A percentile compares a stretch with the other conserved stretches of the same genome.
phyloP scores from a whole-genome alignment of 257 asterid species.

The Lavandula angustifolia region DNA sequence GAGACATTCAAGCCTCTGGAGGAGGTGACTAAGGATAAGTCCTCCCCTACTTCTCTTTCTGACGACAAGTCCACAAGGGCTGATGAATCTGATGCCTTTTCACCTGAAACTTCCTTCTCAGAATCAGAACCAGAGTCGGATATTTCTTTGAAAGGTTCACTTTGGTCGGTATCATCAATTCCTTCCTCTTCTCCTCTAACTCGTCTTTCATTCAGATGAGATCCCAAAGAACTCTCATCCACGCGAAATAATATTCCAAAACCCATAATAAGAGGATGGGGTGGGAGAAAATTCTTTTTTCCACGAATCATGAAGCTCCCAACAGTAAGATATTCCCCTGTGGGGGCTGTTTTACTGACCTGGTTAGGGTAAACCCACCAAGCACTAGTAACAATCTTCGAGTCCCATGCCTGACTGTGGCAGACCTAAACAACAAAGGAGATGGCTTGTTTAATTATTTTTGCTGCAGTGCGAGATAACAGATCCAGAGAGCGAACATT shows the following conservation, averaged over 20 bases:
- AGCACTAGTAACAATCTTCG: constrained; percentile 97
- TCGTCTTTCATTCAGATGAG: constrained; percentile 97
- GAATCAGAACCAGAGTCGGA: constrained; percentile 72
- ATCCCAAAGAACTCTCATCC: constrained; percentile 96
- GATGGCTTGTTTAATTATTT: constrained; percentile 6
- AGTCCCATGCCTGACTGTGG: constrained; percentile 99
- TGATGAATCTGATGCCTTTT: constrained; percentile 46
- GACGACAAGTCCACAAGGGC: constrained; percentile 35
- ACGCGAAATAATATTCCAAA: constrained; percentile 91
- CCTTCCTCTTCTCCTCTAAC: constrained; percentile 97
- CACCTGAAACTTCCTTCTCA: constrained; percentile 59
- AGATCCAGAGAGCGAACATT: background rate
- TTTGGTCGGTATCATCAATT: constrained; percentile 54
- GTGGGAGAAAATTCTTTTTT: constrained; percentile 95
- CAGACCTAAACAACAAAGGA: constrained; percentile 66
- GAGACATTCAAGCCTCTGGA: constrained; percentile 36
- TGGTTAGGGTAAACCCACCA: constrained; percentile 99
- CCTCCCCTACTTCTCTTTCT: constrained; percentile 35
- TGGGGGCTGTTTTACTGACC: constrained; percentile 98
- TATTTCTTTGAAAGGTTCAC: constrained; percentile 59
- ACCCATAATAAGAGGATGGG: constrained; percentile 95
- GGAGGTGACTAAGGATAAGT: constrained; percentile 37
- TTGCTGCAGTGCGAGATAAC: constrained; percentile 18
- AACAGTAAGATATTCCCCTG: constrained; percentile 95
- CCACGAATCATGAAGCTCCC: constrained; percentile 99